Base-by-base conservation (phyloP, 75 land plant genomes). In the Pseudotsuga menziesii region DNA sequence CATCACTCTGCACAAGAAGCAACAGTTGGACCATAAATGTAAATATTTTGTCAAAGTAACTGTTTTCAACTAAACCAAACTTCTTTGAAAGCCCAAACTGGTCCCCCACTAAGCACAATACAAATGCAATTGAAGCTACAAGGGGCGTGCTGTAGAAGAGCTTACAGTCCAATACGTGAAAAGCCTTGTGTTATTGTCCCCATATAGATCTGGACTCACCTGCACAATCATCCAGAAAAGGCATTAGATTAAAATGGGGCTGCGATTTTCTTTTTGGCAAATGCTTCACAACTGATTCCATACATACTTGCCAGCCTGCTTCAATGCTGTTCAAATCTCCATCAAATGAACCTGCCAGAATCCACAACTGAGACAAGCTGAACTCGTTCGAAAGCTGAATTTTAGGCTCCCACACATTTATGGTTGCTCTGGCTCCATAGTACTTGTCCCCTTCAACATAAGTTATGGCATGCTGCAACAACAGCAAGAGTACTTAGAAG, bases 81-180 rank as follows among this genome's bases (percentile, higher is more conserved):
- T 57, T 29, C 26, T 20, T 15, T 62, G 64, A 56, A 79, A 48
- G 26, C 56, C 56, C 16, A 25, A 17, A 52, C 22, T 52, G 58
- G 14, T 17, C 35, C 20, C 12, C 77, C 29, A 19, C 57, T 20
- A 14, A 56, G 29, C 27, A 71, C 25, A 15, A 29, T 35, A 52
- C 13, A 2, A 64, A 48, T 3, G 56, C 59, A 55, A 48, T 16
- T 58, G 41, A 13, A 72, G 64, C 14, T 17, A 32, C 22, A n/a
- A 75, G 41, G 26, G 56, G 56, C 22, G 44, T 32, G 14, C 26
- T 41, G 29, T 13, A n/a, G 25, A 35, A 27, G 72, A 54, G 73
- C 85, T 89, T 82, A 94, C 98, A 77, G 98, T 94, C 98, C 98
- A 94, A 76, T 94, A 94, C 17, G 93, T 93, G 78, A 94, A 94